A percentile compares a stretch with the other conserved stretches of the same genome.
Conservation (phyloP, 2,329 filamentous ascomycete species). For the Fusarium kyushuense region DNA sequence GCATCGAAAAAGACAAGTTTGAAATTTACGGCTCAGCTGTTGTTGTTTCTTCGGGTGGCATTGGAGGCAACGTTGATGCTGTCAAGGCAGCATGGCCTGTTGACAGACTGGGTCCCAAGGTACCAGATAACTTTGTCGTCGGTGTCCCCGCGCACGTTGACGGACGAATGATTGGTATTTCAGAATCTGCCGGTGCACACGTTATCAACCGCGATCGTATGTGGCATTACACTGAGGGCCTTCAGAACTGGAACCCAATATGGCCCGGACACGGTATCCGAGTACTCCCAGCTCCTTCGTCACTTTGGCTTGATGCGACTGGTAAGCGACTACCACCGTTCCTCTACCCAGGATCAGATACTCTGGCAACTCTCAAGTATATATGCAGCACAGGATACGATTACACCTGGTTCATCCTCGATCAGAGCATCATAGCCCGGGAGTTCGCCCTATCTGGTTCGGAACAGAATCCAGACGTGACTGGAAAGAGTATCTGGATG, state of each 20-base stretch:
- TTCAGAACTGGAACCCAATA: conserved; percentile 72
- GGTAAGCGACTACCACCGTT: conserved; percentile 69
- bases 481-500: conserved; percentile 67
- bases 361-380: conserved; percentile 67
- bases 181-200: conserved; percentile 64
- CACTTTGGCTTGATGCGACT: conserved; percentile 71
- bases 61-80: conserved; percentile 71
- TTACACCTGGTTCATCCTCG: conserved; percentile 73
- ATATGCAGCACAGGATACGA: conserved; percentile 72
- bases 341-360: conserved; percentile 69
- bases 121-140: conserved; percentile 68
- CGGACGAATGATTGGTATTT: conserved; percentile 70
- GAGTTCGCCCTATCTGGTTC: conserved; percentile 73
- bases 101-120: conserved; percentile 66
- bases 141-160: conserved; percentile 75
- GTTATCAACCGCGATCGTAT: conserved; percentile 72
- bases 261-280: conserved; percentile 72
- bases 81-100: conserved; percentile 70
- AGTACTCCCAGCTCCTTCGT: conserved; percentile 70
- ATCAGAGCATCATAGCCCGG: conserved; percentile 68
- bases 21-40: conserved; percentile 66
- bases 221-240: conserved; percentile 75
- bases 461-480: conserved; percentile 73
- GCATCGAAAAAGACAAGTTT: conserved; percentile 63
- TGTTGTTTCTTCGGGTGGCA: conserved; percentile 68